Conservation (phyloP, 148 eudicot genomes). For the Fagopyrum homotropicum region DNA sequence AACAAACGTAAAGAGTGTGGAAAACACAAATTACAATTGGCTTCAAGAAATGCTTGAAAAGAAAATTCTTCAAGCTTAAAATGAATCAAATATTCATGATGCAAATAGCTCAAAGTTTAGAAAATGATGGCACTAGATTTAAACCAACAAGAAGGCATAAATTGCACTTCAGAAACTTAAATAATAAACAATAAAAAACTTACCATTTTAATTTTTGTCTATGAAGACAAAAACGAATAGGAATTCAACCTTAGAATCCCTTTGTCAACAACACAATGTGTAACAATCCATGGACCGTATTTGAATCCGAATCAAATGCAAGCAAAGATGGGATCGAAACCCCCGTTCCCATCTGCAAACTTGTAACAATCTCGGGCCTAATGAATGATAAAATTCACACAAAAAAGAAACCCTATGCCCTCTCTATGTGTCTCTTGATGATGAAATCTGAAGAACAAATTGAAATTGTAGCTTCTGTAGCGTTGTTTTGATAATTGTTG, state of each 20-base stretch:
- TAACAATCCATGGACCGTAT: neutral
- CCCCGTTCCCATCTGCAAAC: slow-evolving; percentile 6
- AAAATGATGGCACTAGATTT: neutral
- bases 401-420: neutral
- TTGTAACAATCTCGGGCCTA: neutral
- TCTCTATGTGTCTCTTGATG: neutral
- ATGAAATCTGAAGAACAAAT: neutral
- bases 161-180: neutral
- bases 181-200: neutral
- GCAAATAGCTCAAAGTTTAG: neutral
- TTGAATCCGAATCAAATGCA: slow-evolving; percentile 1
- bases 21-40: neutral
- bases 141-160: neutral
- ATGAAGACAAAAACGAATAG: neutral
- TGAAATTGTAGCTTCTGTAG: neutral
- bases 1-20: neutral
- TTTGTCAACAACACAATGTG: slow-evolving; percentile 4
- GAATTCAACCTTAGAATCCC: neutral
- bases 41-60: neutral
- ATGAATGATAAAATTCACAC: neutral
- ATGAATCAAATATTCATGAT: neutral
- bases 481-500: slow-evolving; percentile 7
- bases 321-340: slow-evolving; percentile 13
- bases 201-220: neutral
- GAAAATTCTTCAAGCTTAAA: neutral